phyloP scores from a whole-genome alignment of 2,329 filamentous ascomycete species.

The Macrophomina phaseolina region DNA sequence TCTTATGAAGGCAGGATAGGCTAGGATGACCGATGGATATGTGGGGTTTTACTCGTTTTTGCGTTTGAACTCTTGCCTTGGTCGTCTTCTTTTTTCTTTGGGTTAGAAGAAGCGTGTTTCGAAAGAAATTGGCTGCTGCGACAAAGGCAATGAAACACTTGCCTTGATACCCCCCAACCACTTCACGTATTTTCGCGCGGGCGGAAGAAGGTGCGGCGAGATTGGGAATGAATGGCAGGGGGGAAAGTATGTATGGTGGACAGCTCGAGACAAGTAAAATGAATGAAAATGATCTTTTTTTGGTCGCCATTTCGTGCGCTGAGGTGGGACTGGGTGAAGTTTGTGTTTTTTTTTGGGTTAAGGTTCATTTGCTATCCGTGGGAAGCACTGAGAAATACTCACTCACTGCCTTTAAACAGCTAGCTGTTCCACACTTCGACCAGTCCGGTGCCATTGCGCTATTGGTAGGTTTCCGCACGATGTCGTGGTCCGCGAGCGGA shows the following conservation, averaged over 20 bases:
- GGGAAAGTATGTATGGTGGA: not conserved
- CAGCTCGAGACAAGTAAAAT: constrained; percentile 6
- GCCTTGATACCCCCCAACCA: not conserved
- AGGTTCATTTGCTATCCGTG: no score
- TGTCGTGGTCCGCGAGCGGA: no score
- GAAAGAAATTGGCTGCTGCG: not conserved
- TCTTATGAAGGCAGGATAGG: not conserved
- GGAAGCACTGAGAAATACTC: no score
- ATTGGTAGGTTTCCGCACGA: no score
- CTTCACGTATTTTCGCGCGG: not conserved
- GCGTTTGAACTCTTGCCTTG: not conserved
- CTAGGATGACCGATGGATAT: no score
- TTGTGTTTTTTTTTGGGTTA: no score
- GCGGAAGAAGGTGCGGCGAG: not conserved
- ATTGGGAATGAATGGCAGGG: not conserved
- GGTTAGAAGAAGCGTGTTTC: not conserved
- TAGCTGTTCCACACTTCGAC: no score
- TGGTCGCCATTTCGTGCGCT: constrained; percentile 5
- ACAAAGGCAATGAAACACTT: not conserved
- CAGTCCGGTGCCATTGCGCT: no score
- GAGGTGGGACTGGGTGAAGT: not conserved
- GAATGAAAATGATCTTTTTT: constrained; percentile 21
- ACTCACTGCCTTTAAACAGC: no score
- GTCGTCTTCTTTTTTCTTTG: not conserved
- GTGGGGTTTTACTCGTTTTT: no score